Percentiles rank a stretch among this genome's conserved stretches.
phyloP scores from a whole-genome alignment of 2,329 filamentous ascomycete genomes.

The Colletotrichum eremochloae region DNA sequence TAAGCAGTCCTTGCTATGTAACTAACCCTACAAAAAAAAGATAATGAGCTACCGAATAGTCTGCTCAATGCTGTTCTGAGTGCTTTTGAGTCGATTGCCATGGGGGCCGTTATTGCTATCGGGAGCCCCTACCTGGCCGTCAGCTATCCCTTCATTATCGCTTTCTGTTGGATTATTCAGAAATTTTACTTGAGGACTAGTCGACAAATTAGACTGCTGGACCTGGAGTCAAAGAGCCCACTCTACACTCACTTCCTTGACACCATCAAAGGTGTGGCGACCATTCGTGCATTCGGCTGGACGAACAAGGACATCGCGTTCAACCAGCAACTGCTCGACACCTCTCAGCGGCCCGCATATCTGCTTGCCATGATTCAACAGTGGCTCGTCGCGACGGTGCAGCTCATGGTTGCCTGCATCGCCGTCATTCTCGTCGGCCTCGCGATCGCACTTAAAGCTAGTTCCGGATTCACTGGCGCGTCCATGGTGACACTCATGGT shows the following conservation, averaged over 20 bases:
- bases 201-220: slow-evolving; percentile 67
- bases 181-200: slow-evolving; percentile 69
- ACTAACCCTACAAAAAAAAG: slow-evolving; percentile 19
- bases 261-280: slow-evolving; percentile 63
- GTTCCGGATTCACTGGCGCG: slow-evolving; percentile 51
- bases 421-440: slow-evolving; percentile 62
- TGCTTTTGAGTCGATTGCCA: slow-evolving; percentile 49
- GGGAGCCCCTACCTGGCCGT: slow-evolving; percentile 57
- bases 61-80: slow-evolving; percentile 46
- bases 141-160: slow-evolving; percentile 59
- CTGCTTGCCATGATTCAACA: slow-evolving; percentile 67
- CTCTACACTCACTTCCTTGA: slow-evolving; percentile 66
- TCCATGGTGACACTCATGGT: slow-evolving; percentile 52
- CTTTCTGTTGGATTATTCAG: slow-evolving; percentile 61
- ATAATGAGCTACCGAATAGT: slow-evolving; percentile 50
- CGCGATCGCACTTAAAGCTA: slow-evolving; percentile 55
- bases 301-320: slow-evolving; percentile 55
- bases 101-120: slow-evolving; percentile 58
- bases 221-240: slow-evolving; percentile 68
- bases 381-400: slow-evolving; percentile 65
- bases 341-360: slow-evolving; percentile 67
- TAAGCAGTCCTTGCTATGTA: too few relatives aligned
- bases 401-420: slow-evolving; percentile 61
- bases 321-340: slow-evolving; percentile 62
- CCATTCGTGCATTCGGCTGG: slow-evolving; percentile 69